A percentile compares a stretch with the other conserved stretches of the same genome.
phyloP scores from a whole-genome alignment of 768 basidiomycete species.

The Lentinula sp. region DNA sequence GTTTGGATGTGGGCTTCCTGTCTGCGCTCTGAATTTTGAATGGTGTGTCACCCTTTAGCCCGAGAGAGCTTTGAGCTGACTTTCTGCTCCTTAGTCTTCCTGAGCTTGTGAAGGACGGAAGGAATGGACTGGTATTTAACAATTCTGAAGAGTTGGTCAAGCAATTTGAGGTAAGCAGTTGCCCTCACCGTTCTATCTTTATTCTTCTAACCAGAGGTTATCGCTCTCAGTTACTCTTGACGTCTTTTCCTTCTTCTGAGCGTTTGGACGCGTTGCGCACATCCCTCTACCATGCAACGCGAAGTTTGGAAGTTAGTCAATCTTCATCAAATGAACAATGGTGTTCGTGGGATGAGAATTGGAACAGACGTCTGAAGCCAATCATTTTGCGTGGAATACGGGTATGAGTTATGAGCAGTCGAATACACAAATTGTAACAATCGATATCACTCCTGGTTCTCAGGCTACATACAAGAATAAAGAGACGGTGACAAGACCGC shows the following conservation, averaged over 20 bases:
- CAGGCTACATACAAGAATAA: too few species aligned
- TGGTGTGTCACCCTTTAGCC: conserved; percentile 53
- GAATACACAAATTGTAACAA: background rate
- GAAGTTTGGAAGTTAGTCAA: conserved; percentile 13
- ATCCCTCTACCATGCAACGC: conserved; percentile 31
- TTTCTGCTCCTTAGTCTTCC: conserved; percentile 45
- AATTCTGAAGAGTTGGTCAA: conserved; percentile 59
- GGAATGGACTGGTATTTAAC: conserved; percentile 80
- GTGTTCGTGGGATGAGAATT: conserved; percentile 83
- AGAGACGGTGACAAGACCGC: too few species aligned
- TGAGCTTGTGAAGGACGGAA: conserved; percentile 80
- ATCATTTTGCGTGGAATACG: conserved; percentile 37
- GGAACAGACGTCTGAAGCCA: conserved; percentile 64
- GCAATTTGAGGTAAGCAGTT: conserved; percentile 54
- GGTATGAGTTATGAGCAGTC: background rate
- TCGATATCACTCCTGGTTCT: too few species aligned
- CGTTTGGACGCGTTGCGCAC: conserved; percentile 45
- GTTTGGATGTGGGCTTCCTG: conserved; percentile 96
- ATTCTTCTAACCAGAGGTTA: background rate
- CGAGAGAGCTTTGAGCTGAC: conserved; percentile 1
- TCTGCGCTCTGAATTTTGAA: conserved; percentile 80
- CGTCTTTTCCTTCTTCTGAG: conserved; percentile 51
- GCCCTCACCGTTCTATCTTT: conserved; percentile 12
- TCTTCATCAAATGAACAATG: conserved; percentile 24
- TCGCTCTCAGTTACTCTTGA: conserved; percentile 42